Evolutionary conservation across 1,284 basidiomycete species (phyloP).

Genomic region (Amylostereum areolatum): DNA sequence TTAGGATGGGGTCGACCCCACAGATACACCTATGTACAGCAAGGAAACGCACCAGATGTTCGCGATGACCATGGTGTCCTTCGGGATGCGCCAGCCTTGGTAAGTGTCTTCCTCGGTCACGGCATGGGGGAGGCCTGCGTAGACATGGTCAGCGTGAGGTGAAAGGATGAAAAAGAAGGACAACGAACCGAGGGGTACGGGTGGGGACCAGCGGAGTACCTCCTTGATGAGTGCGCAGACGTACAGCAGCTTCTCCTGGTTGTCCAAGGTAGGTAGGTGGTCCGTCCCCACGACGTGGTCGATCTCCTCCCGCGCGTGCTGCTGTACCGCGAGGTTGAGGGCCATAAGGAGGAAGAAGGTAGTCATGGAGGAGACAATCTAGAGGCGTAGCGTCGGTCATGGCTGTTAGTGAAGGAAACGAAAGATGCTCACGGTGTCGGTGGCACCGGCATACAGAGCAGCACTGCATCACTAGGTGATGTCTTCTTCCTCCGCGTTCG

Average conservation of each 20-base stretch:
- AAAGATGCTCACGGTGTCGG: constrained; percentile 33
- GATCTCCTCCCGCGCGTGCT: constrained; percentile 49
- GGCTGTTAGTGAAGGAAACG: background rate
- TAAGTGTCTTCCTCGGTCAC: background rate
- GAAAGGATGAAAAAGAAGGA: background rate
- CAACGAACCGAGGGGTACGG: background rate
- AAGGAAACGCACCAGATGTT: constrained; percentile 29
- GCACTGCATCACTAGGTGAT: constrained; percentile 27
- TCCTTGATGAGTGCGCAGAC: constrained; percentile 34
- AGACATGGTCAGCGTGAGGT: background rate
- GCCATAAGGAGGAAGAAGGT: constrained; percentile 55
- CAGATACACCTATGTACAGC: background rate
- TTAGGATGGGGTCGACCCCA: background rate
- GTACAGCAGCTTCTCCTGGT: constrained; percentile 44
- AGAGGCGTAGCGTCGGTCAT: background rate
- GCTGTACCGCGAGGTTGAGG: constrained; percentile 40
- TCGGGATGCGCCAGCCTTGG: constrained; percentile 1
- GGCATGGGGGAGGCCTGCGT: background rate
- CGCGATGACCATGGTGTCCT: constrained; percentile 22
- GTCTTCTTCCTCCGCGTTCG: constrained; percentile 23
- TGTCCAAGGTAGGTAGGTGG: constrained; percentile 39
- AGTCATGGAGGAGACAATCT: background rate
- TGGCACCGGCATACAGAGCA: constrained; percentile 35
- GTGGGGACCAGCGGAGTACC: background rate
- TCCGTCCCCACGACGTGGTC: constrained; percentile 42